Conservation (phyloP, 495 filamentous ascomycete genomes). For the Cryomyces antarcticus region DNA sequence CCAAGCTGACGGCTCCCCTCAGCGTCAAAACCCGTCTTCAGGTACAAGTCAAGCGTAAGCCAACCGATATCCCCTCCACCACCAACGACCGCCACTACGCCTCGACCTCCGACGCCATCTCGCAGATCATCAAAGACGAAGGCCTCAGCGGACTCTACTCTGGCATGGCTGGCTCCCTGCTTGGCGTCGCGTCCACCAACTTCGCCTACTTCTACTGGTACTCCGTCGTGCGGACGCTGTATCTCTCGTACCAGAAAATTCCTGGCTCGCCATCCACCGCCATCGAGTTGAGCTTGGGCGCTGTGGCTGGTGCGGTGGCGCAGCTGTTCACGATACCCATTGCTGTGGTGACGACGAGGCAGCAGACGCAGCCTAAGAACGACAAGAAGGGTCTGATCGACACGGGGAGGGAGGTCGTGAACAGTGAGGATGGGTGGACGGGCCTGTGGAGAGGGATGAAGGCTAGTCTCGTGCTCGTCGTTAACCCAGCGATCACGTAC, state of each 20-base stretch:
- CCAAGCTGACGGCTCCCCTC: not conserved
- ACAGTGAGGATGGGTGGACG: constrained; percentile 72
- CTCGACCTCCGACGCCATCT: constrained; percentile 71
- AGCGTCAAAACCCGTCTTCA: constrained; percentile 95
- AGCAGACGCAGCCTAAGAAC: constrained; percentile 74
- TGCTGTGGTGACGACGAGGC: constrained; percentile 81
- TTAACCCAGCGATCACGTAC: constrained; percentile 96
- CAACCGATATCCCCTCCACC: constrained; percentile 18
- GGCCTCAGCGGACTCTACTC: constrained; percentile 70
- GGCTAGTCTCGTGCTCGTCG: constrained; percentile 86
- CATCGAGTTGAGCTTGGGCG: constrained; percentile 70
- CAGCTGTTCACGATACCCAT: constrained; percentile 95
- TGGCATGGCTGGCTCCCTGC: constrained; percentile 64
- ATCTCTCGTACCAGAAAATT: constrained; percentile 45
- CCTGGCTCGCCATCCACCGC: constrained; percentile 55
- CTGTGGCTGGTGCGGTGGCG: constrained; percentile 72
- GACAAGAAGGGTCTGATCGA: constrained; percentile 76
- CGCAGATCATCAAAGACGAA: constrained; percentile 66
- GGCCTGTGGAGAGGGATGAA: constrained; percentile 93
- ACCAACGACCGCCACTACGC: constrained; percentile 46
- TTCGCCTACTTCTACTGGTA: constrained; percentile 99
- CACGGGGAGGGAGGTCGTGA: constrained; percentile 72
- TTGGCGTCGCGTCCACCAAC: constrained; percentile 92
- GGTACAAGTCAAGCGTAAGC: constrained; percentile 68
- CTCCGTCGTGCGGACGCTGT: constrained; percentile 65